Evolutionary conservation across 352 stramenopile species (phyloP).

Genomic region (Pythium sukuiense): DNA sequence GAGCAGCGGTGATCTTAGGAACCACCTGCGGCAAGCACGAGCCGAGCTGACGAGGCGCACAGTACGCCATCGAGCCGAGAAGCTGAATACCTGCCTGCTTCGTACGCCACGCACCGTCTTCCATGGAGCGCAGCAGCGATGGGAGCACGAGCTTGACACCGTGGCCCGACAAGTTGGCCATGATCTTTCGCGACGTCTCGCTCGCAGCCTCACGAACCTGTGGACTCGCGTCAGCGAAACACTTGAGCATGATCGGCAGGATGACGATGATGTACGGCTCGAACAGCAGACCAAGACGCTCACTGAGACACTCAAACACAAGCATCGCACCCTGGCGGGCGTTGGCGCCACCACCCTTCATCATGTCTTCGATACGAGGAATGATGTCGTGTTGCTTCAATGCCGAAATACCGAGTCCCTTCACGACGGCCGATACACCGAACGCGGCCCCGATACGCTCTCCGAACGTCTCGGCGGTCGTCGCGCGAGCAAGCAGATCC

Average conservation of each 20-base stretch:
- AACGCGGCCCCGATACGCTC: conserved; percentile 94
- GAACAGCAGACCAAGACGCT: conserved; percentile 96
- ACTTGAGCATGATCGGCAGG: conserved; percentile 98
- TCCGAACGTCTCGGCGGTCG: conserved; percentile 79
- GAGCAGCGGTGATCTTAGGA: conserved; percentile 96
- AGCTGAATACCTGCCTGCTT: conserved; percentile 99
- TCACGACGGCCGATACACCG: conserved; percentile 98
- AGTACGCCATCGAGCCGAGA: conserved; percentile 96
- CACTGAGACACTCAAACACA: conserved; percentile 97
- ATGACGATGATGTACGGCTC: conserved; percentile 98
- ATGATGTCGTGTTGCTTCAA: conserved; percentile 99
- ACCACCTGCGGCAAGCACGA: conserved; percentile 98
- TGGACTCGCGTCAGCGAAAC: conserved; percentile 95
- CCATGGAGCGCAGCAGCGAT: conserved; percentile 94
- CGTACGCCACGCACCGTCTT: conserved; percentile 95
- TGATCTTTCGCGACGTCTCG: conserved; percentile 95
- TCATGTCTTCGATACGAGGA: conserved; percentile 81
- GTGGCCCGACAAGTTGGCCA: conserved; percentile 98
- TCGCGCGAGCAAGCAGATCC: conserved; percentile 70
- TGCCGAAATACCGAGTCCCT: conserved; percentile 97
- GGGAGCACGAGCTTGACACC: conserved; percentile 99
- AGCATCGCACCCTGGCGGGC: conserved; percentile 94
- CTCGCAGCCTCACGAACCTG: conserved; percentile 96
- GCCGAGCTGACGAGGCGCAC: conserved; percentile 98
- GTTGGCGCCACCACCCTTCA: conserved; percentile 75